Base-by-base conservation (phyloP, 108 stramenopile genomes). In the Conticribra weissflogii region DNA sequence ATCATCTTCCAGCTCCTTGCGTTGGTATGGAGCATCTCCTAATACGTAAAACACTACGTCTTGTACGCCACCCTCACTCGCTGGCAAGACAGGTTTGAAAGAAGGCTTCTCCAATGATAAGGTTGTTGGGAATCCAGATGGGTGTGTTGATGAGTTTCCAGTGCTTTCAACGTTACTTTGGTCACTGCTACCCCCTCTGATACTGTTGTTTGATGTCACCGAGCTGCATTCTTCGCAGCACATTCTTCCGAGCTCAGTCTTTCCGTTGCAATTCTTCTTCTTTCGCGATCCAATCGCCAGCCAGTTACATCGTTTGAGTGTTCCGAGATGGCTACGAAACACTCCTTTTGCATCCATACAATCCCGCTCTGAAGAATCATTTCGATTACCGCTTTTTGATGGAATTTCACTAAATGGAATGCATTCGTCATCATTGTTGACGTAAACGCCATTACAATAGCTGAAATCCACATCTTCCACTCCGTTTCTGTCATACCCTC, bases 401-500 rank as follows among this genome's bases (percentile, higher is more conserved):
- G 61, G 24, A 7, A n/a, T 3, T 0, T 62, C 25, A 28, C 7
- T 18, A 28, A 62, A 48, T 25, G 46, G 22, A 22, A 46, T 29
- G 46, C 61, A 62, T 62, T 62, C 61, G 48, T 48, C 61, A 48
- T 48, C 46, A 49, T 48, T 62, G 34, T 48, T 61, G 45, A 61
- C 60, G 47, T 61, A 61, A 19, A 61, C 27, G 4, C 61, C 46
- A 25, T 28, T 62, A 46, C 61, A 62, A 49, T 25, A 47, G 28
- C 33, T 62, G n/a, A 3, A 2, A 0, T 30, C 0, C 24, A 30
- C 48, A 15, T 28, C 2, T 18, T 62, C 25, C 27, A 27, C 24
- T 16, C 18, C 21, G 24, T 45, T 44, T 3, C 31, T 47, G 17
- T 61, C 45, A 31, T 61, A 61, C 22, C 60, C 60, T 23, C 60